Evolutionary conservation across 2,329 filamentous ascomycete genomes (phyloP), one percentile per base, ranked within the genome.

Genomic region (Thermomyces lanuginosus): DNA sequence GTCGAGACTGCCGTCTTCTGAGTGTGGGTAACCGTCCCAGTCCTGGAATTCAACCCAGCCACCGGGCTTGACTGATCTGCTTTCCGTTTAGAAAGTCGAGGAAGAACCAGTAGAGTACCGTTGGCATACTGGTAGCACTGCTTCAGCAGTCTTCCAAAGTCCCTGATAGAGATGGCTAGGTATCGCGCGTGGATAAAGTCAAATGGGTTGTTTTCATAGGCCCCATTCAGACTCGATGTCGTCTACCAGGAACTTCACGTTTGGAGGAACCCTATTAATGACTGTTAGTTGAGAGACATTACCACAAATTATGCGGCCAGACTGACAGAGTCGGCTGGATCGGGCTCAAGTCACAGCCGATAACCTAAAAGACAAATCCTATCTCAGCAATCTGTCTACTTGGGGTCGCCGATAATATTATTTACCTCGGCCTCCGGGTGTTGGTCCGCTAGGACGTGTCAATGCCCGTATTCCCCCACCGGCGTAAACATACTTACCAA

Each of bases 151-250:
- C 41, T 51, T 2, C 55, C 55, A 66, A 67, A 72, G 38, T 72
- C 56, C 25, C 58, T 62, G 31, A 72, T 63, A 2, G 61, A 64
- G 53, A 64, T 60, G 8, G 65, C 61, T 1, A 65, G 63, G 30
- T 67, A 61, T 3, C 70, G 57, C n/a, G 63, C 60, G 40, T 73
- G 69, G 17, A 74, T 60, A 32, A 69, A 71, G 42, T 74, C 68
- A 29, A 71, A 73, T 23, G 12, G 12, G 27, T 9, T 11, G 4
- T 44, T 40, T 4, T 62, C 60, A 33, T 68, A 59, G 9, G n/a
- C 69, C 43, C 68, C 68, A 73, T 4, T 58, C 55, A 30, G 57
- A 58, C 43, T 72, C 67, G 14, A 64, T 56, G 34, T 72, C 68
- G 31, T 72, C 68, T 7, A 72, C 55, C 40, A 66, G 50, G 36